phyloP scores from a whole-genome alignment of 495 filamentous ascomycete species.

The Penicillium crystallinum region DNA sequence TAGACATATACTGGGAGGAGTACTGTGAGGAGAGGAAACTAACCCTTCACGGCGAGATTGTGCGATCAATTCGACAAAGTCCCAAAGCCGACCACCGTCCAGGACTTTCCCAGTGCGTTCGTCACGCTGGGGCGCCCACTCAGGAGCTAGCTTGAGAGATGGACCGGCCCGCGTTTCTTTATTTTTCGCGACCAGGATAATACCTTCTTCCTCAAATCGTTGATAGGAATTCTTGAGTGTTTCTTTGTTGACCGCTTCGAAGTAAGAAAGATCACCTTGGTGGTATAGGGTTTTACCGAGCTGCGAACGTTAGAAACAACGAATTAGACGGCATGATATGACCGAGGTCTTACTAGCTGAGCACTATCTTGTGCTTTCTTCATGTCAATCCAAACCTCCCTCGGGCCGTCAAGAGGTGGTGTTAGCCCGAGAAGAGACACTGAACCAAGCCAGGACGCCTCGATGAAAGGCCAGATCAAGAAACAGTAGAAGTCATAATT shows the following conservation, averaged over 20 bases:
- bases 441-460: constrained; percentile 84
- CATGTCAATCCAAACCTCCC: constrained; percentile 70
- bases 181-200: constrained; percentile 65
- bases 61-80: constrained; percentile 83
- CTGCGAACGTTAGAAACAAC: constrained; percentile 37
- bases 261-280: constrained; percentile 93
- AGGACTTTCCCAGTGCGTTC: constrained; percentile 53
- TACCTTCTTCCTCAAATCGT: constrained; percentile 86
- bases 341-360: constrained; percentile 61
- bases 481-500: constrained; percentile 99
- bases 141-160: constrained; percentile 61
- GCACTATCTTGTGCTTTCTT: constrained; percentile 75
- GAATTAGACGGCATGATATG: background rate
- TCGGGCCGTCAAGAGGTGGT: constrained; percentile 56
- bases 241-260: constrained; percentile 97
- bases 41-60: constrained; percentile 77
- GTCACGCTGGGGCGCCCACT: constrained; percentile 74
- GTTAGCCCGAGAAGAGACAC: constrained; percentile 81
- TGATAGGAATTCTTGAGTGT: constrained; percentile 88
- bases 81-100: constrained; percentile 73
- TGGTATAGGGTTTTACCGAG: constrained; percentile 96
- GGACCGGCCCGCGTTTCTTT: constrained; percentile 51
- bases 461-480: constrained; percentile 96
- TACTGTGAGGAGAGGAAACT: constrained; percentile 7
- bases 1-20: background rate